phyloP scores from a whole-genome alignment of 306 rosid genomes.

The Cicer cuneatum region DNA sequence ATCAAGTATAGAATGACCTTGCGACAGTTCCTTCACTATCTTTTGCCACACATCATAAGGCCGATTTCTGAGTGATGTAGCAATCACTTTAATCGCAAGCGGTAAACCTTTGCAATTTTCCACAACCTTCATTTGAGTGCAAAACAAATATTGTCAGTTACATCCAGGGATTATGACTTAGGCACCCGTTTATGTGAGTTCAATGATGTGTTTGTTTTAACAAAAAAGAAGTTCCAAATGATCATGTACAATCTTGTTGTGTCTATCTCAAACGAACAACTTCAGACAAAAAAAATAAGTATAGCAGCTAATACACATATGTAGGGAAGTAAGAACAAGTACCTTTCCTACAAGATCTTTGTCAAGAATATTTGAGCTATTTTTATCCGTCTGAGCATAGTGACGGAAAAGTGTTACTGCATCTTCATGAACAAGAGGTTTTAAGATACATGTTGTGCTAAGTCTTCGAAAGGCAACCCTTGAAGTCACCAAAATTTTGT shows the following conservation, averaged over 20 bases:
- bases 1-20: conserved; percentile 54
- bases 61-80: conserved; percentile 50
- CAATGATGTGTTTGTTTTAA: background rate
- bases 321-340: background rate
- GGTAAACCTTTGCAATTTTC: conserved; percentile 62
- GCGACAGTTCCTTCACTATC: conserved; percentile 43
- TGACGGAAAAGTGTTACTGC: conserved; percentile 57
- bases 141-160: conserved; percentile 26
- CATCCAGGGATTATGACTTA: background rate
- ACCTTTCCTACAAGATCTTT: conserved; percentile 53
- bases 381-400: conserved; percentile 48
- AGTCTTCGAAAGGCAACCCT: conserved; percentile 49
- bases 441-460: conserved; percentile 39
- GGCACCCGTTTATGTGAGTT: background rate
- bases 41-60: conserved; percentile 51
- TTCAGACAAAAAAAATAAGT: background rate
- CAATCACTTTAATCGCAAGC: conserved; percentile 56
- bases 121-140: conserved; percentile 56
- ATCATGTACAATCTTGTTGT: background rate
- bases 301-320: background rate
- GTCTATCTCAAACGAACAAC: background rate
- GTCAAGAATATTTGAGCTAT: conserved; percentile 27
- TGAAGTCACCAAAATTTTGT: conserved; percentile 73
- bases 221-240: background rate
- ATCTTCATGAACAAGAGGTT: conserved; percentile 48